Conservation (phyloP, 1,284 basidiomycete genomes). For the Cryptococcus sp. region DNA sequence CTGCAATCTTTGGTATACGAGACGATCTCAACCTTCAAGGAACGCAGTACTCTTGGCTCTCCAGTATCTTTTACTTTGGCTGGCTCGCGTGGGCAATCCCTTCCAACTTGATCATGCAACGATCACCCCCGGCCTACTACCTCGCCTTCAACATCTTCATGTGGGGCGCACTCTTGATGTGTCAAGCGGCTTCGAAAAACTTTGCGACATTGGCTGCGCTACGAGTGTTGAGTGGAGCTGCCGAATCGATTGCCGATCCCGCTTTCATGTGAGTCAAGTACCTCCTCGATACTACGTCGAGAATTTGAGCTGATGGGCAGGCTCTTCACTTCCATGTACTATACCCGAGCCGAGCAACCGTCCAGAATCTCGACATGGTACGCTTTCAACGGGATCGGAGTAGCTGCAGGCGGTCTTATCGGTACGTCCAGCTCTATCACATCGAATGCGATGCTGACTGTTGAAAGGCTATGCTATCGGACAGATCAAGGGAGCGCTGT, state of each 20-base stretch:
- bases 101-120: constrained; percentile 51
- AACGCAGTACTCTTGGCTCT: constrained; percentile 43
- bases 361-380: constrained; percentile 43
- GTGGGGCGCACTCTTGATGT: constrained; percentile 47
- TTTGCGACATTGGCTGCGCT: constrained; percentile 48
- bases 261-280: constrained; percentile 11
- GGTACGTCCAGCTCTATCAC: not conserved
- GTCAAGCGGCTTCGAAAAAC: constrained; percentile 48
- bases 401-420: constrained; percentile 41
- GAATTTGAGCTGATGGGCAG: constrained; percentile 13
- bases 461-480: constrained; percentile 18
- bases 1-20: constrained; percentile 45
- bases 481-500: constrained; percentile 43
- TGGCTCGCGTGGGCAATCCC: constrained; percentile 52
- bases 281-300: not conserved
- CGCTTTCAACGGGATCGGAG: constrained; percentile 43
- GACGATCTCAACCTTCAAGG: constrained; percentile 38
- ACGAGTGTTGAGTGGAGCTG: constrained; percentile 48
- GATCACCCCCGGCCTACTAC: constrained; percentile 49
- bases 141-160: constrained; percentile 50
- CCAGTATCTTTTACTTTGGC: constrained; percentile 39
- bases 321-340: constrained; percentile 42
- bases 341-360: constrained; percentile 44
- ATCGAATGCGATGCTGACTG: not conserved
- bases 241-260: constrained; percentile 49